Evolutionary conservation across 306 rosid species (phyloP).

Genomic region (Vachellia collinsii): DNA sequence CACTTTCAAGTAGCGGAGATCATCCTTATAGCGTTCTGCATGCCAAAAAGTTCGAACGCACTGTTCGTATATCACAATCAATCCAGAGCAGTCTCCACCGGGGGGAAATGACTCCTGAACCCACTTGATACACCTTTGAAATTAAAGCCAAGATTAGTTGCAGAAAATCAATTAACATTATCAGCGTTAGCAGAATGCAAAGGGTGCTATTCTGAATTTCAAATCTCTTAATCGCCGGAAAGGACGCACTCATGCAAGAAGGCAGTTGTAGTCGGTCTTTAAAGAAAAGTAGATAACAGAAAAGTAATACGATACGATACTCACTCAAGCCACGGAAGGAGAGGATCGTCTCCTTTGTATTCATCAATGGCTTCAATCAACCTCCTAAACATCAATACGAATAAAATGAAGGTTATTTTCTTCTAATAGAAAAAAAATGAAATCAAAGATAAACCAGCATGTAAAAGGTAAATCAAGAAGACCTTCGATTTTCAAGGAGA

Average conservation of each 20-base stretch:
- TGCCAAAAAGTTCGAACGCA: conserved; percentile 94
- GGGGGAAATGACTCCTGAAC: conserved; percentile 93
- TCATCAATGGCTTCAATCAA: conserved; percentile 74
- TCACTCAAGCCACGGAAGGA: conserved; percentile 89
- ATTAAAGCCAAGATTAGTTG: not conserved
- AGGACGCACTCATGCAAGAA: not conserved
- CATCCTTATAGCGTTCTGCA: conserved; percentile 79
- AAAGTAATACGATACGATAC: conserved; percentile 41
- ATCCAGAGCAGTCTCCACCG: conserved; percentile 87
- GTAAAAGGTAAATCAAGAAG: not conserved
- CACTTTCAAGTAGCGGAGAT: conserved; percentile 89
- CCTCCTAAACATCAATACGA: conserved; percentile 40
- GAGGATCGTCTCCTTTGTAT: conserved; percentile 85
- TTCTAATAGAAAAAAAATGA: not conserved
- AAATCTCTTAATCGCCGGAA: not conserved
- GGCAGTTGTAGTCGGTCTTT: not conserved
- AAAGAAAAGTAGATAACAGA: not conserved
- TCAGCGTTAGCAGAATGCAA: not conserved
- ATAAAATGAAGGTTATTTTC: not conserved
- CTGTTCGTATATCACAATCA: conserved; percentile 86
- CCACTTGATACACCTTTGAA: conserved; percentile 86
- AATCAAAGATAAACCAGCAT: not conserved
- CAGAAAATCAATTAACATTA: not conserved
- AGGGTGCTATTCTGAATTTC: not conserved
- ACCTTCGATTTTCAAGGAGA: conserved; percentile 67